These are phyloP conservation scores for Grigorovia humatica DNA, from an alignment of 805 yeast genomes.

Conservation along the genomic window DNA sequence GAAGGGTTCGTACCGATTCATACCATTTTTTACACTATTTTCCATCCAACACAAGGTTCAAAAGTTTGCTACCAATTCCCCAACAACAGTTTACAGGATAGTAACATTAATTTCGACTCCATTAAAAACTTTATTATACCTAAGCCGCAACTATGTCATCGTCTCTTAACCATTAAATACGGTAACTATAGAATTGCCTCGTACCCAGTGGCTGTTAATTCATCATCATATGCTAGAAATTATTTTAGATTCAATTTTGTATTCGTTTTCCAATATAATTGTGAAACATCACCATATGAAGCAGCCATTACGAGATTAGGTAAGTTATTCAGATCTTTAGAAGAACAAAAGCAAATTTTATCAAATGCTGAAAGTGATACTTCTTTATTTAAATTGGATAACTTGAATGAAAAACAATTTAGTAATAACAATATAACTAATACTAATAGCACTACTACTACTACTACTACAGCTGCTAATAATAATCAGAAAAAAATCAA, in stretches of 20 bases:
- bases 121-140: slow-evolving; percentile 90
- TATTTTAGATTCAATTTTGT: slow-evolving; percentile 89
- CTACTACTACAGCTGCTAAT: no score
- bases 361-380: slow-evolving; percentile 43
- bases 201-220: slow-evolving; percentile 76
- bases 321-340: slow-evolving; percentile 78
- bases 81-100: slow-evolving; percentile 36
- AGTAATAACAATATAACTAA: no score
- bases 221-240: slow-evolving; percentile 72
- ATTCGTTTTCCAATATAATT: slow-evolving; percentile 75
- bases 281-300: slow-evolving; percentile 79
- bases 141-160: slow-evolving; percentile 81
- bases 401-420: neutral
- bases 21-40: slow-evolving; percentile 81
- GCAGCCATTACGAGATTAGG: slow-evolving; percentile 77
- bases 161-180: slow-evolving; percentile 62
- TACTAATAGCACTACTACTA: no score
- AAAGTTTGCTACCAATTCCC: slow-evolving; percentile 89
- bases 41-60: slow-evolving; percentile 94
- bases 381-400: slow-evolving; percentile 10
- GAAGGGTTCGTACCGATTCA: slow-evolving; percentile 79
- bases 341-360: slow-evolving; percentile 73
- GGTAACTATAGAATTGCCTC: slow-evolving; percentile 68
- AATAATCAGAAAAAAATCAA: slow-evolving; percentile 2
- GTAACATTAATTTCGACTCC: slow-evolving; percentile 64